phyloP scores from a whole-genome alignment of 2,329 filamentous ascomycete species.

The Phoma sp. region DNA sequence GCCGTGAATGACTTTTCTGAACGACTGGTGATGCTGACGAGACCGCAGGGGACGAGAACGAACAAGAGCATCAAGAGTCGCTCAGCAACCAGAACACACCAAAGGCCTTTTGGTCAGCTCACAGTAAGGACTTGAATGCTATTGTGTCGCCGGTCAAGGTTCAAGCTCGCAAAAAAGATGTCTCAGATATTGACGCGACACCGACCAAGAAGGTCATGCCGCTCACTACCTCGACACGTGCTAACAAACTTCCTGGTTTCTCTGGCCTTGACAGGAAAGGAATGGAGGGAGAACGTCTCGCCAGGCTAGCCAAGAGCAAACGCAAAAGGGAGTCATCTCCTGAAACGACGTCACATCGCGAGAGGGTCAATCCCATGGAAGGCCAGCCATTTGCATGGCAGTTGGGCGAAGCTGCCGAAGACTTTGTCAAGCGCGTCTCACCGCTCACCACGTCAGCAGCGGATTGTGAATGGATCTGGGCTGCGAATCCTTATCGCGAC shows the following conservation, averaged over 20 bases:
- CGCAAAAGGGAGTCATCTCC: slow-evolving; percentile 19
- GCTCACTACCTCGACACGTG: slow-evolving; percentile 1
- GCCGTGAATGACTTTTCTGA: background rate
- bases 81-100: slow-evolving; percentile 25
- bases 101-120: slow-evolving; percentile 25
- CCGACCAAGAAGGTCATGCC: slow-evolving; percentile 15
- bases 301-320: slow-evolving; percentile 15
- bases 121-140: slow-evolving; percentile 33
- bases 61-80: slow-evolving; percentile 29
- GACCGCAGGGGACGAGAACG: slow-evolving; percentile 35
- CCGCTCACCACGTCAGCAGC: slow-evolving; percentile 61
- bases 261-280: slow-evolving; percentile 15
- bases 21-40: slow-evolving; percentile 7
- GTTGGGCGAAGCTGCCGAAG: slow-evolving; percentile 65
- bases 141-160: slow-evolving; percentile 20
- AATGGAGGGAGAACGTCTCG: slow-evolving; percentile 23
- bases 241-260: slow-evolving; percentile 8
- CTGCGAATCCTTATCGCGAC: slow-evolving; percentile 66
- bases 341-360: slow-evolving; percentile 7
- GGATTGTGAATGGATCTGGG: slow-evolving; percentile 72
- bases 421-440: slow-evolving; percentile 72
- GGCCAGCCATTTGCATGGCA: slow-evolving; percentile 64
- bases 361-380: slow-evolving; percentile 62
- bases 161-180: background rate
- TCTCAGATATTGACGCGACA: slow-evolving; percentile 5